phyloP scores from a whole-genome alignment of 176 grass and related monocot species.

The Saccharum spontaneum region DNA sequence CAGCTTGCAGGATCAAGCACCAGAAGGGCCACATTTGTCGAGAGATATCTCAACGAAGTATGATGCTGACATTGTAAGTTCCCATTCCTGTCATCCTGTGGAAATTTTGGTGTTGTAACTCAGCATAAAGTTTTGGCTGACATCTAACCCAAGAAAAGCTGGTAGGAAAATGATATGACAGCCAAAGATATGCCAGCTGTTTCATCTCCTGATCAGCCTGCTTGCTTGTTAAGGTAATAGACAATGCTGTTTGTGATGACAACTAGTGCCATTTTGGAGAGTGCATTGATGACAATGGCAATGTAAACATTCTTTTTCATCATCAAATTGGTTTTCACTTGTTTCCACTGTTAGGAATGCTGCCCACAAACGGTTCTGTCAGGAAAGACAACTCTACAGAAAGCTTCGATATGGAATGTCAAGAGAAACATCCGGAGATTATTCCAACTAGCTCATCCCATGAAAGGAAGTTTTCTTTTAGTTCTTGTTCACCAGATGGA shows the following conservation, averaged over 20 bases:
- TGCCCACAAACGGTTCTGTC: conserved; percentile 9
- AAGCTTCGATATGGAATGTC: conserved; percentile 34
- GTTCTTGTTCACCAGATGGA: conserved; percentile 65
- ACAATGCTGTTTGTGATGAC: not conserved
- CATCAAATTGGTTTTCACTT: conserved; percentile 22
- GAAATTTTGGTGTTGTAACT: conserved; percentile 24
- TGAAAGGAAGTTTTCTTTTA: conserved; percentile 64
- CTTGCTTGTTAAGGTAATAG: conserved; percentile 48
- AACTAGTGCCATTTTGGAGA: conserved; percentile 5
- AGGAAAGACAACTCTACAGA: conserved; percentile 31
- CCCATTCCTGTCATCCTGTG: not conserved
- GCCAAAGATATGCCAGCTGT: conserved; percentile 43
- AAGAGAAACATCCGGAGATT: conserved; percentile 46
- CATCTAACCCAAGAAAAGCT: conserved; percentile 60
- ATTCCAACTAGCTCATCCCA: conserved; percentile 32
- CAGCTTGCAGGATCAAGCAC: conserved; percentile 51
- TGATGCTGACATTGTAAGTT: conserved; percentile 60
- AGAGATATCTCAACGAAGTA: conserved; percentile 44
- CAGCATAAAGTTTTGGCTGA: not conserved
- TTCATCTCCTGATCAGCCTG: conserved; percentile 45
- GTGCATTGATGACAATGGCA: not conserved
- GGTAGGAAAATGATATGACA: conserved; percentile 60
- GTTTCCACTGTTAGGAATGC: conserved; percentile 36
- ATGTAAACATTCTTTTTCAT: not conserved
- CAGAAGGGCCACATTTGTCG: conserved; percentile 40